phyloP scores from a whole-genome alignment of 495 filamentous ascomycete species.

The Cercophora sp. region DNA sequence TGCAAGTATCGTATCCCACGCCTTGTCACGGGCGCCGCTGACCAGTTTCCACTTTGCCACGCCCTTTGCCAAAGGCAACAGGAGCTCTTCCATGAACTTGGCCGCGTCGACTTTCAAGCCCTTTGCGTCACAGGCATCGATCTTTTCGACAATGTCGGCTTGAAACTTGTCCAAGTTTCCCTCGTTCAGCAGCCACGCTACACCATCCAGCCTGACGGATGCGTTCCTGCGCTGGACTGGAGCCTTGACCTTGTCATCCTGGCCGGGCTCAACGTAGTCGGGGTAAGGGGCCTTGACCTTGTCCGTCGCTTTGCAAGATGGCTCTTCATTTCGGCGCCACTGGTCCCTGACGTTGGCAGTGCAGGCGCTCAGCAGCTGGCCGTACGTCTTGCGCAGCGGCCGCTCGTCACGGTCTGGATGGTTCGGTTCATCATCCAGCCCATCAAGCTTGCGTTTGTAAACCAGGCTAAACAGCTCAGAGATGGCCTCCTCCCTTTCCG shows the following conservation, averaged over 20 bases:
- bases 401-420: too few species aligned
- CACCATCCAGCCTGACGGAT: not conserved
- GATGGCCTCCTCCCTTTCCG: constrained; percentile 9
- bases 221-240: too few species aligned
- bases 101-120: constrained; percentile 5
- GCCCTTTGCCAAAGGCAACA: constrained; percentile 2
- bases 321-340: not conserved
- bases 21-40: not conserved
- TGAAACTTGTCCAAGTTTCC: not conserved
- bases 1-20: constrained; percentile 3
- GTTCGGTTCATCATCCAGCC: too few species aligned
- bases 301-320: not conserved
- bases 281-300: not conserved
- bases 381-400: too few species aligned
- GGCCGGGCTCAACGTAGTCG: not conserved
- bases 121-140: not conserved
- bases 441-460: too few species aligned
- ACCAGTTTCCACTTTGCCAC: constrained; percentile 1
- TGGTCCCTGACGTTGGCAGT: too few species aligned
- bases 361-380: too few species aligned
- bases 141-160: not conserved
- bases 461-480: too few species aligned
- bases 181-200: not conserved
- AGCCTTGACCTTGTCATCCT: too few species aligned
- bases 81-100: constrained; percentile 11